Conservation (phyloP, 257 asterid species). For the Haberlea rhodopensis region DNA sequence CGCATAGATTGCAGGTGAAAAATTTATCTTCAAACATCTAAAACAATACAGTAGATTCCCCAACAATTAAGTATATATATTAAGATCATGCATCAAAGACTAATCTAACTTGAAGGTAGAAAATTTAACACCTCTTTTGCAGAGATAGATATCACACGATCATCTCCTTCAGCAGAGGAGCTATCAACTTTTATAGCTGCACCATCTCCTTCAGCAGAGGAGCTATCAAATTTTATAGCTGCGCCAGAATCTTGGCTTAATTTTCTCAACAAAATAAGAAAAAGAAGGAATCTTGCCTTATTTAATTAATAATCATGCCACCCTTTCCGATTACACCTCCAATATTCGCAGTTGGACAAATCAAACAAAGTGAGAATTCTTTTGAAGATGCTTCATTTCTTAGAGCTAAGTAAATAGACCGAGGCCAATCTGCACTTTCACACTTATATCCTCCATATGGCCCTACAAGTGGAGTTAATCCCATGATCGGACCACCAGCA, state of each 20-base stretch:
- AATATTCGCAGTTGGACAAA: constrained; percentile 73
- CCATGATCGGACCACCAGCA: constrained; percentile 68
- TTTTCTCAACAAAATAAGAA: too few species aligned
- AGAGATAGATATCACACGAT: constrained; percentile 68
- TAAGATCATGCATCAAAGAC: background rate
- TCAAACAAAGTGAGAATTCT: constrained; percentile 75
- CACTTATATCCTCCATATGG: constrained; percentile 81
- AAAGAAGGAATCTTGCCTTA: constrained; percentile 96
- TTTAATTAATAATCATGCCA: constrained; percentile 78
- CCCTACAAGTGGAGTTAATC: constrained; percentile 70
- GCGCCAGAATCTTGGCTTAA: too few species aligned
- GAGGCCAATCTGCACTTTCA: constrained; percentile 71
- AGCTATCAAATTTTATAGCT: too few species aligned
- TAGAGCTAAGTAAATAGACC: constrained; percentile 63
- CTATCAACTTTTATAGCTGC: constrained; percentile 87
- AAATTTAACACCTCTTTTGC: constrained; percentile 61
- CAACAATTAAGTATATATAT: constrained; percentile 21
- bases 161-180: constrained; percentile 73
- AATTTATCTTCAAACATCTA: constrained; percentile 74
- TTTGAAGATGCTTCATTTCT: constrained; percentile 65
- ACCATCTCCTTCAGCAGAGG: too few species aligned
- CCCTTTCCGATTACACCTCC: constrained; percentile 97
- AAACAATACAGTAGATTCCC: background rate
- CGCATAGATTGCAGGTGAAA: constrained; percentile 87
- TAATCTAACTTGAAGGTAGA: constrained; percentile 20